These are phyloP conservation scores for Angomonas deanei DNA, from an alignment of 208 protist species.

Conservation along the genomic window DNA sequence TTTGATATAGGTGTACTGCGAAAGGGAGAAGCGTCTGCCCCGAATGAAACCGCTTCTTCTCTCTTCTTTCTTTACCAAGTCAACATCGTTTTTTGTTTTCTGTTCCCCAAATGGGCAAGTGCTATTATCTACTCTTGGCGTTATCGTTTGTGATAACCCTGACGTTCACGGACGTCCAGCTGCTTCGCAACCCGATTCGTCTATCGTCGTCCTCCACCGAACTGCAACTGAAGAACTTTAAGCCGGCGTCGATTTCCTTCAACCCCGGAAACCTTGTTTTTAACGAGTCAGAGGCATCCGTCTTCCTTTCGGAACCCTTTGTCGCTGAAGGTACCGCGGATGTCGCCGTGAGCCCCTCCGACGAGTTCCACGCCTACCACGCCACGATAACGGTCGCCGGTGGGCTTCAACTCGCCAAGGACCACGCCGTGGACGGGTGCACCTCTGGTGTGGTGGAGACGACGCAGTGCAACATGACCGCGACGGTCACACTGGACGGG, in stretches of 20 bases:
- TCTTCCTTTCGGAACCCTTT: not conserved
- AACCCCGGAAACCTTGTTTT: not conserved
- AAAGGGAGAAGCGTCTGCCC: too few species aligned
- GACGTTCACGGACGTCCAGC: not conserved
- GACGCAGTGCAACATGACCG: not conserved
- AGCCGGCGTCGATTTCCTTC: not conserved
- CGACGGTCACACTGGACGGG: not conserved
- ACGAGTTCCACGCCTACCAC: not conserved
- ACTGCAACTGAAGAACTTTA: not conserved
- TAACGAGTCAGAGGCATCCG: not conserved
- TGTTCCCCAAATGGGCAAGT: too few species aligned
- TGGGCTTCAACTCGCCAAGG: slow-evolving; percentile 1
- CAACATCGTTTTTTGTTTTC: not conserved
- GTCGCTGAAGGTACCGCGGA: not conserved
- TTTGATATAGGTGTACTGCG: too few species aligned
- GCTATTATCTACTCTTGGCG: not conserved
- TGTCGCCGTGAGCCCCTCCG: not conserved
- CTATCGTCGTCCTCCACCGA: not conserved
- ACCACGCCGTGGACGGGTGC: slow-evolving; percentile 1
- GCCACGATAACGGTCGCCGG: not conserved
- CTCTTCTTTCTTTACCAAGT: too few species aligned
- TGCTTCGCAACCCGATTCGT: not conserved
- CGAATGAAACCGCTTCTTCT: too few species aligned
- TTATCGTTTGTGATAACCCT: not conserved
- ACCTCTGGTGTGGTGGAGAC: not conserved